phyloP scores from a whole-genome alignment of 495 filamentous ascomycete species.

The Aspergillus incahuasiensis region DNA sequence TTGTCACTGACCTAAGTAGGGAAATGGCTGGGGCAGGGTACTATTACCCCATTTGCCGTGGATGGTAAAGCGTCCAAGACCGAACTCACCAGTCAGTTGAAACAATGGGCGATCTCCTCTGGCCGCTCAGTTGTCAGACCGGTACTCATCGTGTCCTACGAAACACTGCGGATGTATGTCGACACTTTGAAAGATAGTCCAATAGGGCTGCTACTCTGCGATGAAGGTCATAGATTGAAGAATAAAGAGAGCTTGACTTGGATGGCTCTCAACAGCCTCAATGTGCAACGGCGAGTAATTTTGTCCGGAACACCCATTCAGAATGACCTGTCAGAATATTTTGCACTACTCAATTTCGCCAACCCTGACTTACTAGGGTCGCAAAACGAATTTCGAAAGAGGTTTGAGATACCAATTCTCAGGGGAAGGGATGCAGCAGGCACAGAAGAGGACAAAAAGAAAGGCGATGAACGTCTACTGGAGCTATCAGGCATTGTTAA shows the following conservation, averaged over 20 bases:
- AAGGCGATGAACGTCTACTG: slow-evolving; percentile 75
- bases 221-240: slow-evolving; percentile 97
- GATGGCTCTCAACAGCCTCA: slow-evolving; percentile 79
- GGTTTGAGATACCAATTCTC: slow-evolving; percentile 89
- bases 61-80: slow-evolving; percentile 96
- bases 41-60: slow-evolving; percentile 89
- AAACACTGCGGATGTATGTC: slow-evolving; percentile 86
- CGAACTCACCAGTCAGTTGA: slow-evolving; percentile 80
- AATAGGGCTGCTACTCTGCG: slow-evolving; percentile 94
- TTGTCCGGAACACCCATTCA: slow-evolving; percentile 97
- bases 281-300: slow-evolving; percentile 89
- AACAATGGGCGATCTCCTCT: slow-evolving; percentile 89
- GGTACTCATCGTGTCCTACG: slow-evolving; percentile 99
- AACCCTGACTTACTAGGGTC: slow-evolving; percentile 91
- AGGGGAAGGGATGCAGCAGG: slow-evolving; percentile 88
- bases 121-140: slow-evolving; percentile 88
- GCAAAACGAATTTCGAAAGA: slow-evolving; percentile 88
- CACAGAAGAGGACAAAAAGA: slow-evolving; percentile 73
- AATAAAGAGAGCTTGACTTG: slow-evolving; percentile 97
- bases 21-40: slow-evolving; percentile 93
- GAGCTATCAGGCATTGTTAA: slow-evolving; percentile 86
- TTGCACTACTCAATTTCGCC: slow-evolving; percentile 91
- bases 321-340: slow-evolving; percentile 97
- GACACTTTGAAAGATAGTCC: slow-evolving; percentile 80
- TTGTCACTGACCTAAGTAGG: slow-evolving; percentile 36